A percentile compares a stretch with the other conserved stretches of the same genome.
Evolutionary conservation across 805 yeast species (phyloP).

Genomic region (Candida sithepensis): DNA sequence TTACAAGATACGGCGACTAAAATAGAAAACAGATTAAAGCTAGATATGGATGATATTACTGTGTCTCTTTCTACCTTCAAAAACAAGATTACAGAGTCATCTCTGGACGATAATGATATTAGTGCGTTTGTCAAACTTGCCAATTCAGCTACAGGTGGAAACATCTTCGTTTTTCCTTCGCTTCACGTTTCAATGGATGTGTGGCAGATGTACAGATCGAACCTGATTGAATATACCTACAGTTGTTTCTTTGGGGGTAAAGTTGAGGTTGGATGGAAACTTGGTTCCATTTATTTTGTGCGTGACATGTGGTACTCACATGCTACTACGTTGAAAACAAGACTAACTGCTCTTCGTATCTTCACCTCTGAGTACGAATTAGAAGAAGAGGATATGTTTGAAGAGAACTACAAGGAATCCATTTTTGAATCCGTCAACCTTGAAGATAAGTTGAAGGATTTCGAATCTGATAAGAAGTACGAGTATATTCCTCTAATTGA

Average conservation of each 20-base stretch:
- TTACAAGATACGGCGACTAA: constrained; percentile 43
- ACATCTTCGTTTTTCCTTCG: constrained; percentile 76
- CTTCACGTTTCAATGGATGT: constrained; percentile 73
- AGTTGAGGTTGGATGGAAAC: constrained; percentile 89
- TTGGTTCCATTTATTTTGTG: constrained; percentile 86
- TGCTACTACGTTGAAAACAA: constrained; percentile 63
- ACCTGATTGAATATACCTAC: constrained; percentile 62
- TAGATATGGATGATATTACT: constrained; percentile 58
- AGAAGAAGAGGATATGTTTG: constrained; percentile 31
- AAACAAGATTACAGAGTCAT: constrained; percentile 46
- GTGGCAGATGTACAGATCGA: constrained; percentile 51
- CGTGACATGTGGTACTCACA: constrained; percentile 92
- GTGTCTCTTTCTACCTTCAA: constrained; percentile 66
- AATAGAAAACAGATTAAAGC: constrained; percentile 53
- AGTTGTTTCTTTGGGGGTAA: constrained; percentile 80
- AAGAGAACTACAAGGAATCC: constrained; percentile 32
- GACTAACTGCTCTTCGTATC: constrained; percentile 41
- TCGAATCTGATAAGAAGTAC: constrained; percentile 44
- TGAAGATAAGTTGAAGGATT: constrained; percentile 43
- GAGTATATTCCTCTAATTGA: constrained; percentile 62
- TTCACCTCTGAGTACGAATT: constrained; percentile 26
- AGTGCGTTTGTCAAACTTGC: constrained; percentile 56
- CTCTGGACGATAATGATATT: constrained; percentile 38
- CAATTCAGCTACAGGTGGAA: constrained; percentile 67
- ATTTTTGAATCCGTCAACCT: constrained; percentile 32